Conservation (phyloP, 75 land plant species). For the Selaginella moellendorffii region DNA sequence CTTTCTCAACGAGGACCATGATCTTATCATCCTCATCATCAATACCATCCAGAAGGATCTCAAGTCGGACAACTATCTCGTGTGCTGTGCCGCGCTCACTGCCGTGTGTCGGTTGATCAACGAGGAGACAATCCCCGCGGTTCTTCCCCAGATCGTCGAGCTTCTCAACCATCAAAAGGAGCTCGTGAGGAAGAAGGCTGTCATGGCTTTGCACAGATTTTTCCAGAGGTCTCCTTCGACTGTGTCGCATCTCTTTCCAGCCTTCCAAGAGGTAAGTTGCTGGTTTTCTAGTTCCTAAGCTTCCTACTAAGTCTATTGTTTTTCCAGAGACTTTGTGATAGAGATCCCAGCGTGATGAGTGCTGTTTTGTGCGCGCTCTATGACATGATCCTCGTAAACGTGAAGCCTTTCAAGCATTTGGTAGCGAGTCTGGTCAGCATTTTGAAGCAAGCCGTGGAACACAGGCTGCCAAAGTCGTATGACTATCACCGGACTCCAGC, state of each 20-base stretch:
- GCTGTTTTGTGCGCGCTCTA: conserved; percentile 81
- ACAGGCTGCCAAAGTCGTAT: conserved; percentile 68
- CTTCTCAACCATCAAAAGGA: conserved; percentile 65
- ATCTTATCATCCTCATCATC: conserved; percentile 83
- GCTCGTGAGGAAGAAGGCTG: conserved; percentile 83
- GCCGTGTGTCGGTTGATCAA: conserved; percentile 86
- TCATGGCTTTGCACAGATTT: conserved; percentile 93
- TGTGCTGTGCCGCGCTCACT: conserved; percentile 81
- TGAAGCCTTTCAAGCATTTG: conserved; percentile 51
- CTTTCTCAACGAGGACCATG: conserved; percentile 83
- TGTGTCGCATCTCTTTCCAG: conserved; percentile 62
- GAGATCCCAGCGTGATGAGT: conserved; percentile 97
- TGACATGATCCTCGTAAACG: conserved; percentile 64
- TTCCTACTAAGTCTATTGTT: too few relatives aligned
- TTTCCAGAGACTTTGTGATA: conserved; percentile 74
- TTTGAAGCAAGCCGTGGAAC: conserved; percentile 88
- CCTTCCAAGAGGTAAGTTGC: conserved; percentile 59
- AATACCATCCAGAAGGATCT: conserved; percentile 97
- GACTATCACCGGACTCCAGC: conserved; percentile 97
- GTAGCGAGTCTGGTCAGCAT: conserved; percentile 75
- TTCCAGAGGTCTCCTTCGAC: conserved; percentile 61
- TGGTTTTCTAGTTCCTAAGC: not conserved
- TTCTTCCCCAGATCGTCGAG: conserved; percentile 87
- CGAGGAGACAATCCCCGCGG: conserved; percentile 97
- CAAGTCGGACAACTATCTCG: conserved; percentile 79